Conservation (phyloP, 2,329 filamentous ascomycete species). For the Xylariaceae sp. region DNA sequence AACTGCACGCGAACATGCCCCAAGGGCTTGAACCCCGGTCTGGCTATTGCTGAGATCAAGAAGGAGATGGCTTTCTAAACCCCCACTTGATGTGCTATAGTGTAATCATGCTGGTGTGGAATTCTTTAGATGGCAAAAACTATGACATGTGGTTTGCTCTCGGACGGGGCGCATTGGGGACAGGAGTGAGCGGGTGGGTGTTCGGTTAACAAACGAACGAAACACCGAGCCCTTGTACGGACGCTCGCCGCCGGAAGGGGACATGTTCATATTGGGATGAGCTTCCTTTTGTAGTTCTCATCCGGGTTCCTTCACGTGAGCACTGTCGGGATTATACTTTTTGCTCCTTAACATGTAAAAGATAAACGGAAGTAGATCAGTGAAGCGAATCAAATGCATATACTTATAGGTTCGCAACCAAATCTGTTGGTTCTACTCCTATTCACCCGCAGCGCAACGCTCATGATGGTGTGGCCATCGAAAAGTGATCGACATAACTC, state of each 20-base stretch:
- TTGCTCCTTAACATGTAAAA: conserved; percentile 8
- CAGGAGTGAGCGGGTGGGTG: conserved; percentile 1
- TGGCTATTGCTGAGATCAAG: conserved; percentile 97
- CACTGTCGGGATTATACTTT: conserved; percentile 19
- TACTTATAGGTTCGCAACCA: conserved; percentile 9
- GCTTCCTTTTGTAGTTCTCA: conserved; percentile 19
- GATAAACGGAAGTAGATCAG: conserved; percentile 1
- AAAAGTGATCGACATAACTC: too few species aligned
- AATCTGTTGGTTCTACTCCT: background rate
- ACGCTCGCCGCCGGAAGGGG: conserved; percentile 20
- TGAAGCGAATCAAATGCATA: background rate
- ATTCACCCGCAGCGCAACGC: too few species aligned
- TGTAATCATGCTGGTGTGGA: background rate
- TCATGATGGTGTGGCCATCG: too few species aligned
- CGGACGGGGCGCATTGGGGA: conserved; percentile 1
- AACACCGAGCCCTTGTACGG: conserved; percentile 10
- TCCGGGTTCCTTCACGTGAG: conserved; percentile 23
- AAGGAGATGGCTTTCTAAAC: conserved; percentile 73
- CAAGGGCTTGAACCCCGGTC: conserved; percentile 94
- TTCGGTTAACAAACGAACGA: conserved; percentile 5
- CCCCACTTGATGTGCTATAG: background rate
- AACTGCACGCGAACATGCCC: conserved; percentile 98
- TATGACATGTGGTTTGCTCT: background rate
- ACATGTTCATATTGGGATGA: conserved; percentile 15
- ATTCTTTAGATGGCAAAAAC: background rate